Conservation (phyloP, 768 basidiomycete genomes). For the Collybia mongolica region DNA sequence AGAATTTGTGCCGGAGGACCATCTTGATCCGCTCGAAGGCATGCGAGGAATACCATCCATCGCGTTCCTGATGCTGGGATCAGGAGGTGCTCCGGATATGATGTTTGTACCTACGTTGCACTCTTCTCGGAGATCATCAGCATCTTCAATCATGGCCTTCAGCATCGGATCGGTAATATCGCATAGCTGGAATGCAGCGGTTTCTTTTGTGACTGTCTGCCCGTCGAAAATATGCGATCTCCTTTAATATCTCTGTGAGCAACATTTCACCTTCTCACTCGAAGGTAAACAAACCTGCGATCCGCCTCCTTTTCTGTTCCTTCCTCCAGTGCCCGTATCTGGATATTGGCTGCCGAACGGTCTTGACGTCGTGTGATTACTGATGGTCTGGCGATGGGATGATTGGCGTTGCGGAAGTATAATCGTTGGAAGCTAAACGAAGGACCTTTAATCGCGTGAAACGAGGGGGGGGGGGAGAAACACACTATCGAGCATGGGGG, state of each 20-base stretch:
- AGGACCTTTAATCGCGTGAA: constrained; percentile 1
- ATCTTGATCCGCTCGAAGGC: constrained; percentile 83
- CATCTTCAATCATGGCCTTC: constrained; percentile 74
- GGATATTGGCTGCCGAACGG: constrained; percentile 38
- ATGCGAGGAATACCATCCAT: constrained; percentile 85
- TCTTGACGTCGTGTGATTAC: constrained; percentile 70
- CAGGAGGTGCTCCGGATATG: neutral
- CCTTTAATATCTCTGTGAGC: constrained; percentile 26
- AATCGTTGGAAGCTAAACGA: constrained; percentile 80
- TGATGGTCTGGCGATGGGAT: constrained; percentile 75
- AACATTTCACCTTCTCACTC: neutral
- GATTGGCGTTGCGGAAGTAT: constrained; percentile 86
- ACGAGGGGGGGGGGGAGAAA: constrained; percentile 8
- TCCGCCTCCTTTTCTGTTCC: constrained; percentile 37
- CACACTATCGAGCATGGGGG: constrained; percentile 73
- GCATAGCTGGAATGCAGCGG: constrained; percentile 91
- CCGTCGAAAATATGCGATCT: constrained; percentile 91
- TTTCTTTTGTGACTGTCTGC: constrained; percentile 71
- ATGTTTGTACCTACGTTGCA: constrained; percentile 61
- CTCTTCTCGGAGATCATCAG: constrained; percentile 62
- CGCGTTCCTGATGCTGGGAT: constrained; percentile 56
- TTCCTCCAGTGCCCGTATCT: constrained; percentile 37
- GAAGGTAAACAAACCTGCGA: constrained; percentile 35
- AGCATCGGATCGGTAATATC: constrained; percentile 90
- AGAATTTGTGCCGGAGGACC: constrained; percentile 84